Evolutionary conservation across 2,329 filamentous ascomycete species (phyloP), one percentile per base, ranked within the genome.

Genomic region (Alternaria tenuissima): DNA sequence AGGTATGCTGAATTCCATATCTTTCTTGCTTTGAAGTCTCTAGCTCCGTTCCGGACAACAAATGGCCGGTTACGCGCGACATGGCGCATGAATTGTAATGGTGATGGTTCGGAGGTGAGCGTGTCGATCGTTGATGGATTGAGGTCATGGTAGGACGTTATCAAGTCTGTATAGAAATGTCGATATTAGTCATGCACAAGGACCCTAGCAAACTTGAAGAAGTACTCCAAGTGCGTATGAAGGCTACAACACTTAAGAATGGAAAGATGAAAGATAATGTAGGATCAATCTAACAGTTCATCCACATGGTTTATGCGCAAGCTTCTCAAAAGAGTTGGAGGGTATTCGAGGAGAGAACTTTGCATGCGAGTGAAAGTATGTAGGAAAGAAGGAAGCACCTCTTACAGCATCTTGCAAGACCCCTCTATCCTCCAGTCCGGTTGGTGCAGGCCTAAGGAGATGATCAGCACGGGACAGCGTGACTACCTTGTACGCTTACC

Each of bases 11-110:
- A 83, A 60, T 85, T 84, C 92, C 92, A 95, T 52, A 78, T 81
- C 56, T 78, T 81, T 3, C 82, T 82, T 0, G 91, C 90, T 39
- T 81, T 79, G 90, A 91, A 94, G 36, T 83, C 77, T 0, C 72
- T 72, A 1, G 90, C 90, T 3, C 84, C 90, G 8, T 83, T 80
- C 38, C 89, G 84, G 28, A 94, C 81, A 3, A 94, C 86, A 68
- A 94, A 94, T 0, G 92, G 92, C 1, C 87, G 85, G 73, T 94
- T 95, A 36, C 82, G 84, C 16, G 89, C 85, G 20, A 94, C 91
- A 76, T 88, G 90, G 70, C 90, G 87, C 88, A 93, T 90, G 74
- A 94, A 94, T 72, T 94, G 89, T 6, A 95, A 84, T 0, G 92
- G 86, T 28, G 88, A 91, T 4, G 92, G 92, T 49, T 89, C 86